phyloP scores from a whole-genome alignment of 805 yeast species.

The Kazachstania africana region DNA sequence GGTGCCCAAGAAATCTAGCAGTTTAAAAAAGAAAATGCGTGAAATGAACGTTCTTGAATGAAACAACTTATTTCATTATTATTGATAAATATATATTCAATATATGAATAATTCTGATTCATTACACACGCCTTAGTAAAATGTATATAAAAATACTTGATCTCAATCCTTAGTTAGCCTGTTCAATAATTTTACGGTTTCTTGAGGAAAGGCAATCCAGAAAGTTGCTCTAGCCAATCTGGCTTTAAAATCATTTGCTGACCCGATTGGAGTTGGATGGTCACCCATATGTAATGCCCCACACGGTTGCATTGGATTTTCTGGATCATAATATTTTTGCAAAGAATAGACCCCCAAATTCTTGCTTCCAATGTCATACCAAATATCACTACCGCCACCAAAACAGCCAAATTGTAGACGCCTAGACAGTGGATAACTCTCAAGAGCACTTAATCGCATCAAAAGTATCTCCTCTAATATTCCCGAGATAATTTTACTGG shows the following conservation, averaged over 20 bases:
- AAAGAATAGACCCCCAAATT: conserved; percentile 76
- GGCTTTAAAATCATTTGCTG: conserved; percentile 83
- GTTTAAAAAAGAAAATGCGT: no score
- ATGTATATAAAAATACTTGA: neutral
- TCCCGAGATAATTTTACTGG: conserved; percentile 46
- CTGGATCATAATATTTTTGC: conserved; percentile 51
- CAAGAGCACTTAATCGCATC: conserved; percentile 59
- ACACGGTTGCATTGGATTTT: conserved; percentile 38
- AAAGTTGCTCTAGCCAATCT: conserved; percentile 86
- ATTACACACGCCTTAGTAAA: neutral
- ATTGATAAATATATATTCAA: neutral
- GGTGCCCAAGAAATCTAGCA: conserved; percentile 43
- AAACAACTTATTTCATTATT: no score
- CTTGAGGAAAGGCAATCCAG: conserved; percentile 88
- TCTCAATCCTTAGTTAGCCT: conserved; percentile 8
- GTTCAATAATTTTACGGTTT: conserved; percentile 55
- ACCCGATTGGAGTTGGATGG: conserved; percentile 87
- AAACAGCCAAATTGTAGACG: conserved; percentile 82
- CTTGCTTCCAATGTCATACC: conserved; percentile 97
- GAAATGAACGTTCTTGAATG: neutral
- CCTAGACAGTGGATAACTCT: conserved; percentile 38
- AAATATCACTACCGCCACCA: conserved; percentile 94
- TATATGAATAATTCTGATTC: neutral
- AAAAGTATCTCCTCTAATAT: conserved; percentile 83
- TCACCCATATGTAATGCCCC: conserved; percentile 90